Conservation (phyloP, 306 rosid species). For the Medicago arabica region DNA sequence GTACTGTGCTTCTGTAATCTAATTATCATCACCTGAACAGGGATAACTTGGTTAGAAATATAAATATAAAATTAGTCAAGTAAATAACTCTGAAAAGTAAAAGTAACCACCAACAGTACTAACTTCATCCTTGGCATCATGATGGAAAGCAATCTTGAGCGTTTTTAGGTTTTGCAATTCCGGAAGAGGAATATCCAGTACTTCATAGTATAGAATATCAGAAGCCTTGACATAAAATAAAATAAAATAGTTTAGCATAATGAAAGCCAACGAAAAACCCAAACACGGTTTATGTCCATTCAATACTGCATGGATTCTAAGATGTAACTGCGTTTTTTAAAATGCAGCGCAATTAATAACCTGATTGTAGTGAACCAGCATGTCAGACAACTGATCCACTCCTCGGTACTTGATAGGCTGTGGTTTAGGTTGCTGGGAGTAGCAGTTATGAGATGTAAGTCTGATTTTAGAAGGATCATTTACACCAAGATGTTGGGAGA, state of each 20-base stretch:
- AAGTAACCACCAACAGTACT: constrained; percentile 22
- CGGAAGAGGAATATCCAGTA: constrained; percentile 86
- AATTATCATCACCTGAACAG: constrained; percentile 72
- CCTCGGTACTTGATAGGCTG: constrained; percentile 53
- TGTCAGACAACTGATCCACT: constrained; percentile 74
- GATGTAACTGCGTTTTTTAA: neutral
- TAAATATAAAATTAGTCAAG: neutral
- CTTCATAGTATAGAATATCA: constrained; percentile 80
- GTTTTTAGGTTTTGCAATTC: constrained; percentile 78
- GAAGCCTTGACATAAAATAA: constrained; percentile 49
- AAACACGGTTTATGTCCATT: neutral
- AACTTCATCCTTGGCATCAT: constrained; percentile 81
- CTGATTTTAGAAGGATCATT: constrained; percentile 78
- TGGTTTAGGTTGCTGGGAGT: constrained; percentile 45
- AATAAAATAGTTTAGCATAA: constrained; percentile 22
- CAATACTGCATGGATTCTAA: neutral
- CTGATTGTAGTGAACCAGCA: constrained; percentile 86
- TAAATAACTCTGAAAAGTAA: neutral
- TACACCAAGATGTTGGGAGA: constrained; percentile 64
- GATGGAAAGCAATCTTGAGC: constrained; percentile 82
- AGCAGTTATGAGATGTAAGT: constrained; percentile 84
- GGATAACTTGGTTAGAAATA: constrained; percentile 16
- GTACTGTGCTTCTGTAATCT: constrained; percentile 81
- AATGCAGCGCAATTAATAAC: constrained; percentile 43
- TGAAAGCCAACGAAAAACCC: neutral